These are phyloP conservation scores for Coemansia sp. DNA, from an alignment of 192 early-diverging fungal species.

Conservation along the genomic window DNA sequence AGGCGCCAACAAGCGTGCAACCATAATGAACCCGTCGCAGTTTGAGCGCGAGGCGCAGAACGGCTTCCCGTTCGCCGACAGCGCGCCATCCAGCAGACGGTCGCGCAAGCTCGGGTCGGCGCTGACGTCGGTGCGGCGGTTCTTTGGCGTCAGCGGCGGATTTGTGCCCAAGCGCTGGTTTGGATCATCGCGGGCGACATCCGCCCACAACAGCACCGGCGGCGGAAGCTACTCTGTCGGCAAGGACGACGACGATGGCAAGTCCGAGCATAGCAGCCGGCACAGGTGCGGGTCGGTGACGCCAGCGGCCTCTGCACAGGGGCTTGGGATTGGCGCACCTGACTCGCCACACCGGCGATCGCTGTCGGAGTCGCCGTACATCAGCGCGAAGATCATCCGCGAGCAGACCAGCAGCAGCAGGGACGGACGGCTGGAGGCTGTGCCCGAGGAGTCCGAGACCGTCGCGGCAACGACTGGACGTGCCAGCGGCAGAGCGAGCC, in stretches of 20 bases:
- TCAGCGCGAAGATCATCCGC: constrained; percentile 35
- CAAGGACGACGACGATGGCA: constrained; percentile 12
- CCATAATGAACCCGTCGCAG: constrained; percentile 42
- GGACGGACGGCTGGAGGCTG: constrained; percentile 28
- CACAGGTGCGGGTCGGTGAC: constrained; percentile 25
- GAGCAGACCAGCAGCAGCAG: constrained; percentile 28
- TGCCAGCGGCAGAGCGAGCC: not conserved
- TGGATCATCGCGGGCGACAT: constrained; percentile 19
- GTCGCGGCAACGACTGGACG: not conserved
- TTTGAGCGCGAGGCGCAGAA: constrained; percentile 27
- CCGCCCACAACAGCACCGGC: constrained; percentile 1
- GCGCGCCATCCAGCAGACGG: constrained; percentile 26
- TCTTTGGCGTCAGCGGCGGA: constrained; percentile 28
- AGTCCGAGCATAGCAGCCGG: not conserved
- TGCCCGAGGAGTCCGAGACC: constrained; percentile 45
- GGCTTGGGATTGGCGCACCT: constrained; percentile 31
- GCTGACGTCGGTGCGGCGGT: constrained; percentile 49
- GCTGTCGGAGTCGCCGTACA: constrained; percentile 50
- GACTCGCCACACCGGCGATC: constrained; percentile 43
- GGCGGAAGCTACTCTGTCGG: constrained; percentile 31
- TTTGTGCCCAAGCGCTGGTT: constrained; percentile 47
- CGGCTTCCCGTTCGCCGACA: constrained; percentile 27
- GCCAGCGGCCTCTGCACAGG: constrained; percentile 5
- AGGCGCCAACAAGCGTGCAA: constrained; percentile 40
- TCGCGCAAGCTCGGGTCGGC: constrained; percentile 44